Base-by-base conservation (phyloP, 768 basidiomycete genomes). In the Astraeus odoratus region DNA sequence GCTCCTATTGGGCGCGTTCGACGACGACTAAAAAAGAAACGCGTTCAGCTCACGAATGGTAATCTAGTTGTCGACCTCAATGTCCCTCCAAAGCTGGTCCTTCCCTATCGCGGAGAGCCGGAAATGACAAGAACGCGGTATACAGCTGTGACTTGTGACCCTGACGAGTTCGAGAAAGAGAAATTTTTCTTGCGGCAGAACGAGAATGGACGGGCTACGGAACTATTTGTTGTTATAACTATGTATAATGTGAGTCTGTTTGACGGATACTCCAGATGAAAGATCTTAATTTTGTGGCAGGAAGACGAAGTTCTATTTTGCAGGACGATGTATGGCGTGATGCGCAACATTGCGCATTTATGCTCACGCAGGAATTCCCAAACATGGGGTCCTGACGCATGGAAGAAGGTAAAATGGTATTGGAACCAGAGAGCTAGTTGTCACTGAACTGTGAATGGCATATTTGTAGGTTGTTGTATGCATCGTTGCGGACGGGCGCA, bases 331-430 rank as follows among this genome's bases (percentile, higher is more conserved):
- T 86, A 94, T 60, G 95, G 95, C 22, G 91, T 98, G 10, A 96
- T 96, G 89, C 77, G 76, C 36, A 89, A 88, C 57, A 86, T 88
- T 37, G 72, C 82, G 5, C 84, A 86, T 63, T 68, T 88, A 16
- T 89, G 87, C 57, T 79, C 86, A 18, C 79, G 95, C 24, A 89
- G 88, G 58, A 85, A 85, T 48, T 91, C 87, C 8, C 87, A 90
- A 55, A 96, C 91, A 4, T 98, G 95, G 95, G 95, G 95, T 3
- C 78, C 81, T 3, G 92, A 95, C 36, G 86, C 91, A 4, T 98
- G 95, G 95, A 91, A 97, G 65, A 97, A 96, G 77, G 86, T 80
- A 39, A 18, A 51, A 15, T 27, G 16, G 36, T 26, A n/a, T n/a
- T n/a, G n/a, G n/a, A n/a, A n/a, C 22, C 16, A 8, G 8, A 30